Conservation (phyloP, 2,329 filamentous ascomycete genomes). For the Ophiostoma ips region DNA sequence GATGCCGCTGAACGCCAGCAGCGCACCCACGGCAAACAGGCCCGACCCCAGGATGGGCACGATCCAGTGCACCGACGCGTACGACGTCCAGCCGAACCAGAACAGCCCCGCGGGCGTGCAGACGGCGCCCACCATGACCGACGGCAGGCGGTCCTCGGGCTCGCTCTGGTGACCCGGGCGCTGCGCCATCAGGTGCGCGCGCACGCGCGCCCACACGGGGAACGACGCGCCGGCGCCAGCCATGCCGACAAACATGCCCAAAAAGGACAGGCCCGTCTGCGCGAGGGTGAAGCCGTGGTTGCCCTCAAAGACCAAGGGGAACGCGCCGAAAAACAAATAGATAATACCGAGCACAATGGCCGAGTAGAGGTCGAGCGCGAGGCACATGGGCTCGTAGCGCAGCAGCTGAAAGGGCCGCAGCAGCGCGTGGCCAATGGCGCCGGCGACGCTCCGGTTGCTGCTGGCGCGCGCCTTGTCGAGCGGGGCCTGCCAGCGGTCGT, state of each 20-base stretch:
- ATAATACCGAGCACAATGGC: slow-evolving; percentile 77
- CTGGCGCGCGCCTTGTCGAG: slow-evolving; percentile 46
- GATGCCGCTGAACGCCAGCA: slow-evolving; percentile 65
- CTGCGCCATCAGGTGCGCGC: slow-evolving; percentile 40
- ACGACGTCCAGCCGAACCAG: slow-evolving; percentile 80
- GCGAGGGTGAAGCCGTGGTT: slow-evolving; percentile 67
- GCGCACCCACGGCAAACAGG: slow-evolving; percentile 59
- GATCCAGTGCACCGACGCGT: slow-evolving; percentile 60
- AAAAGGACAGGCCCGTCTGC: slow-evolving; percentile 66
- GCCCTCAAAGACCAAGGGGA: slow-evolving; percentile 61
- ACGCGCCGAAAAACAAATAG: slow-evolving; percentile 85
- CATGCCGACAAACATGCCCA: slow-evolving; percentile 59
- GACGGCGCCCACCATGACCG: slow-evolving; percentile 58
- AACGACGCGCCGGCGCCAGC: slow-evolving; percentile 45
- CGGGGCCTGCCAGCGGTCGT: slow-evolving; percentile 60
- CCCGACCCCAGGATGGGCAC: slow-evolving; percentile 58
- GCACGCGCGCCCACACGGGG: slow-evolving; percentile 51
- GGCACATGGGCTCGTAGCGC: slow-evolving; percentile 69
- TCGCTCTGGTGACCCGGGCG: slow-evolving; percentile 47
- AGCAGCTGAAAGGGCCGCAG: slow-evolving; percentile 68
- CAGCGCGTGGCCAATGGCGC: slow-evolving; percentile 44
- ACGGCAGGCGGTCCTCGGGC: slow-evolving; percentile 75
- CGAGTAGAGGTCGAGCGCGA: slow-evolving; percentile 68
- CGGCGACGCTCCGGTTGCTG: slow-evolving; percentile 47
- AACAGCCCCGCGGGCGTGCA: slow-evolving; percentile 73